Evolutionary conservation across 208 protist genomes (phyloP), one percentile per base, ranked within the genome.

Genomic region (Balamuthia mandrillaris): DNA sequence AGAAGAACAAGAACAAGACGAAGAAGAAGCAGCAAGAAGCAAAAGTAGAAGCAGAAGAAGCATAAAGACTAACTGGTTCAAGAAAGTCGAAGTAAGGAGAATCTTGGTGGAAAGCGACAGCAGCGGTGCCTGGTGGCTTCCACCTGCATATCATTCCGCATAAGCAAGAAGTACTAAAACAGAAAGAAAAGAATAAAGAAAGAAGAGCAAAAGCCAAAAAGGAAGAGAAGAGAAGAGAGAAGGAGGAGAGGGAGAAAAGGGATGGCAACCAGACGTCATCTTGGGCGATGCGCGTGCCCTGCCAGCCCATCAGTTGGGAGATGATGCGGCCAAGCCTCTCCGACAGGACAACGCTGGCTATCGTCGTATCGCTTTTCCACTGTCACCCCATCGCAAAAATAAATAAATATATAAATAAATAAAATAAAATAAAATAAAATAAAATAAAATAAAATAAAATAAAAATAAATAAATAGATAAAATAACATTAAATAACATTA

Each of bases 331-430:
- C 85, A 0, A 88, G 81, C 0, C 33, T 24, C 41, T 66, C 81
- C 42, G 45, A 68, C 58, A 88, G 78, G 27, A 77, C 85, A 24
- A 85, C 77, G 7, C 49, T 68, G 1, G 85, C 85, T 14, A 88
- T 79, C 47, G 37, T 61, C 24, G 12, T 27, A 45, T 88, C 85
- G 24, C 72, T 74, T 49, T 88, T 88, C 85, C 85, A 88, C 60
- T 79, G 9, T 3, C 21, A 12, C 29, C 42, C 4, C 5, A n/a
- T n/a, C n/a, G n/a, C n/a, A n/a, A n/a, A n/a, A 66, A 7, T 35
- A 24, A 47, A n/a, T n/a, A n/a, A n/a, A n/a, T n/a, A n/a, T n/a
- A n/a, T n/a, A n/a, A n/a, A n/a, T n/a, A n/a, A n/a, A n/a, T n/a
- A n/a, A n/a, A n/a, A n/a, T n/a, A n/a, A n/a, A n/a, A n/a, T n/a